Percentiles rank a stretch among this genome's conserved stretches.
Conservation (phyloP, 192 early-diverging fungal genomes). For the Coemansia sp. region DNA sequence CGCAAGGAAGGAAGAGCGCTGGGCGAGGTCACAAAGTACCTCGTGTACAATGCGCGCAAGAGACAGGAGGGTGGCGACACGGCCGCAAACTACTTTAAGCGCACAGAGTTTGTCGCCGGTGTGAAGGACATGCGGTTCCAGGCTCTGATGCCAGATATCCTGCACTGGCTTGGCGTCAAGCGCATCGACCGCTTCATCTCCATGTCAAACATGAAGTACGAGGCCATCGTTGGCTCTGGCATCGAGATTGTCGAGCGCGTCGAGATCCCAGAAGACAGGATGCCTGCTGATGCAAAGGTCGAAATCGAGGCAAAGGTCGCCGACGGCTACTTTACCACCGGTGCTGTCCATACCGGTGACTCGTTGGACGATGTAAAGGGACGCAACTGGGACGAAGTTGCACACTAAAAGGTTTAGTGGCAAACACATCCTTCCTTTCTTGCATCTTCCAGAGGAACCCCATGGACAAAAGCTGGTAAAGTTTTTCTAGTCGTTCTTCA, state of each 20-base stretch:
- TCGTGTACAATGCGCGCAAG: constrained; percentile 94
- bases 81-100: constrained; percentile 84
- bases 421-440: too few relatives aligned
- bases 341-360: constrained; percentile 57
- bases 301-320: constrained; percentile 98
- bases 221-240: constrained; percentile 85
- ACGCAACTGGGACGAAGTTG: constrained; percentile 76
- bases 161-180: constrained; percentile 93
- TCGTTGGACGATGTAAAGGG: constrained; percentile 74
- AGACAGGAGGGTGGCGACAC: constrained; percentile 83
- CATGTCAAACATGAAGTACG: constrained; percentile 89
- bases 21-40: constrained; percentile 95
- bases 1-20: constrained; percentile 93
- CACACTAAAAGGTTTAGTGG: too few relatives aligned
- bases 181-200: constrained; percentile 93
- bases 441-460: too few relatives aligned
- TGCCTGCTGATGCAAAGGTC: constrained; percentile 87
- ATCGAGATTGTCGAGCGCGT: constrained; percentile 87
- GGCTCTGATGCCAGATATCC: constrained; percentile 92
- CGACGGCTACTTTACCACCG: constrained; percentile 88
- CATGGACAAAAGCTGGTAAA: too few relatives aligned
- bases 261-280: constrained; percentile 83
- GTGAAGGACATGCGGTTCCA: constrained; percentile 98
- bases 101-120: constrained; percentile 85
- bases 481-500: too few relatives aligned